Evolutionary conservation across 495 filamentous ascomycete genomes (phyloP), one percentile per base, ranked within the genome.

Genomic region (Tuber umbilicatum): DNA sequence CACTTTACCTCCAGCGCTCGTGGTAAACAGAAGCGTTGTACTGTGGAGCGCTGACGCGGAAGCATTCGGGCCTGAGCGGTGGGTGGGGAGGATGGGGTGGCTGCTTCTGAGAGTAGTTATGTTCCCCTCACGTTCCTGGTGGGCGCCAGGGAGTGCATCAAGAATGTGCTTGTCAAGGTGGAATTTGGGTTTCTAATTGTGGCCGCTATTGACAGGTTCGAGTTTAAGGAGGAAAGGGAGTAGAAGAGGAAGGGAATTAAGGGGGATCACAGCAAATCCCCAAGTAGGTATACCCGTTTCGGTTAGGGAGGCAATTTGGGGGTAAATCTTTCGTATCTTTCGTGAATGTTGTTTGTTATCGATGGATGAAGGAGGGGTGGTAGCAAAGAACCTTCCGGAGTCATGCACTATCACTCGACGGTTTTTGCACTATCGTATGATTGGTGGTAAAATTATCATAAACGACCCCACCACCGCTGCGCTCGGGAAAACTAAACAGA

Each of bases 121-220:
- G 84, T 79, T 38, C 87, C 91, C 86, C 83, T 90, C 75, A 89
- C 90, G 69, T 90, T 90, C 80, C 87, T 89, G 17, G 87, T 87
- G 83, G 89, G 89, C 0, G 83, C 86, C 23, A 82, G 89, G 76
- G 89, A 87, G n/a, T 90, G 89, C 9, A 89, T 90, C 78, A 89
- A 89, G 68, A 90, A 89, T 83, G 86, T 86, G 4, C 97, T 99
- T 84, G 91, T 94, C 0, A 41, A 41, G 40, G 86, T 89, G 0
- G 94, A 97, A 85, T 92, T 97, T 10, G 81, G 85, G 42, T 87
- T 87, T 38, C 83, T 91, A 39, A 91, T 89, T 81, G 90, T 89
- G 16, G 83, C 84, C 23, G 87, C 89, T 72, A 88, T 87, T 2
- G 88, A 89, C 23, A 83, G 72, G 40, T 91, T 84, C 73, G 79